Conservation (phyloP, 169 alveolate species). For the Sarcocystis neurona region DNA sequence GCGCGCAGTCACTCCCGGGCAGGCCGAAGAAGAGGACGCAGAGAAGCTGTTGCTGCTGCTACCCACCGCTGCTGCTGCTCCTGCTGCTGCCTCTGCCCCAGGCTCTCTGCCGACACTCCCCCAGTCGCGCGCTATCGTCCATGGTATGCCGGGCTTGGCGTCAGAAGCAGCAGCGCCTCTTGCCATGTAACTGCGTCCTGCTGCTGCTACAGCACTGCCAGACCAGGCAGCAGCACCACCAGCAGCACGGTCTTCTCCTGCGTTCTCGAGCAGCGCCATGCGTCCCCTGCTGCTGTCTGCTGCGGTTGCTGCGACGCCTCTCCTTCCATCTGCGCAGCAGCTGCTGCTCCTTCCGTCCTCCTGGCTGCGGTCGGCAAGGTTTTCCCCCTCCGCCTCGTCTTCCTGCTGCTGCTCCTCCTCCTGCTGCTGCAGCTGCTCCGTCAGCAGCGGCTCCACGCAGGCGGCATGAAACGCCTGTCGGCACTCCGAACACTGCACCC, state of each 20-base stretch:
- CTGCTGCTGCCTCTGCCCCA: conserved; percentile 7
- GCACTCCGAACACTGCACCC: conserved; percentile 62
- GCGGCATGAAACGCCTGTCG: conserved; percentile 42
- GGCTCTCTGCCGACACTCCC: neutral
- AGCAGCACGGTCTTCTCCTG: conserved; percentile 37
- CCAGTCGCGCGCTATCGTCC: no score
- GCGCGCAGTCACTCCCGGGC: no score
- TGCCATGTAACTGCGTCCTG: neutral
- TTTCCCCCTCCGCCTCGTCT: neutral
- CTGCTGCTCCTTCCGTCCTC: neutral
- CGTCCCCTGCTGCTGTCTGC: conserved; percentile 40
- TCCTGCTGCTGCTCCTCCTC: conserved; percentile 21
- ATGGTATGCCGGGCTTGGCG: neutral
- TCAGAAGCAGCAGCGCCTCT: neutral
- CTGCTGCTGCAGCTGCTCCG: conserved; percentile 50
- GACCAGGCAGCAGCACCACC: neutral
- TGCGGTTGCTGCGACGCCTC: neutral
- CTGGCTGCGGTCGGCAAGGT: neutral
- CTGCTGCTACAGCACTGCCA: neutral
- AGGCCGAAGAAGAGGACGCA: conserved; percentile 49
- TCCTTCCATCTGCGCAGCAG: conserved; percentile 30
- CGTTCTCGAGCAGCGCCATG: conserved; percentile 39
- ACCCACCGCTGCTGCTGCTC: conserved; percentile 52
- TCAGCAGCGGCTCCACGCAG: conserved; percentile 51
- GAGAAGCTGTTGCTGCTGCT: conserved; percentile 44